Percentiles rank a stretch among this genome's conserved stretches.
Conservation (phyloP, 139 green algal genomes). For the Marvania coccoides region DNA sequence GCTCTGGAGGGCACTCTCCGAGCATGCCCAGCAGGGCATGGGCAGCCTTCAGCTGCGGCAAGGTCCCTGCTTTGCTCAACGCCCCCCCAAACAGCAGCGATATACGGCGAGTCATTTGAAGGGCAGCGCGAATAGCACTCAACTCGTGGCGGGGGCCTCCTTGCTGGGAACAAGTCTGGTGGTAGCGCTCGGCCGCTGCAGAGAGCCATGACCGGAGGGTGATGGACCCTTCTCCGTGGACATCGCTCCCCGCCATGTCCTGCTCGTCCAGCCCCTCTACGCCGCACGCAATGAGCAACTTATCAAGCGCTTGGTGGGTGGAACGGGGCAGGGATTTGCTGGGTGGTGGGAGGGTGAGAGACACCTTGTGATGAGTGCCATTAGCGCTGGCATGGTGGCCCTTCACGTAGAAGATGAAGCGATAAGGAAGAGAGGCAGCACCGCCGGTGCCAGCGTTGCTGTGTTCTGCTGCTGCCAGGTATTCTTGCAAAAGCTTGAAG, state of each 20-base stretch:
- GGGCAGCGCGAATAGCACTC: constrained; percentile 34
- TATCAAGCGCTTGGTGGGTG: neutral
- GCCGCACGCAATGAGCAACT: neutral
- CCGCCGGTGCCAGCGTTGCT: neutral
- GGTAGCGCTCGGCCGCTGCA: neutral
- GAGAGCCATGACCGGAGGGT: neutral
- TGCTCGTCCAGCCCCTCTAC: neutral
- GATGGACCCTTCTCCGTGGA: neutral
- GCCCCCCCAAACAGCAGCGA: constrained; percentile 17
- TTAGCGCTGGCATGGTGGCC: no score
- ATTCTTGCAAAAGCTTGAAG: constrained; percentile 65
- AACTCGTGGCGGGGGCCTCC: constrained; percentile 19
- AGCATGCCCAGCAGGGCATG: constrained; percentile 2
- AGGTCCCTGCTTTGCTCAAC: neutral
- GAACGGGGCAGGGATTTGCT: neutral
- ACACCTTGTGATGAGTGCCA: neutral
- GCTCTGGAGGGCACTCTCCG: neutral
- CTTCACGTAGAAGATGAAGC: constrained; percentile 46
- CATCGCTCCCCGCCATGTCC: neutral
- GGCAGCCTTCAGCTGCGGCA: constrained; percentile 11
- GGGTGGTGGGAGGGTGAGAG: neutral
- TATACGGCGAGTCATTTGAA: constrained; percentile 37
- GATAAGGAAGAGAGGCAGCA: constrained; percentile 29
- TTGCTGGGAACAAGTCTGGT: neutral
- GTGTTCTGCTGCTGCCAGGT: constrained; percentile 16